These are phyloP conservation scores for Hydrangea macrophylla DNA, from an alignment of 148 eudicot genomes.

Conservation along the genomic window DNA sequence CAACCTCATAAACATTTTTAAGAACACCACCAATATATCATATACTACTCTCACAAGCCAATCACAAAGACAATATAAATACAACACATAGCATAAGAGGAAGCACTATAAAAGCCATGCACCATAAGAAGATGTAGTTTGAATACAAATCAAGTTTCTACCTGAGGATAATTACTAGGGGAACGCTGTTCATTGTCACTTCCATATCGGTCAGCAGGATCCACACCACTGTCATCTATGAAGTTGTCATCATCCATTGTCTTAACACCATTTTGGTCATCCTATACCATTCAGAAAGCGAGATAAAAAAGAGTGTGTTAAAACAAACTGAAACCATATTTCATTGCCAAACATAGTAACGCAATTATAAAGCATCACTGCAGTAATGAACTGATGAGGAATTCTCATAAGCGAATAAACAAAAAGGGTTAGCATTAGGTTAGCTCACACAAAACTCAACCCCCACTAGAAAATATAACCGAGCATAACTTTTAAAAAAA, in stretches of 20 bases:
- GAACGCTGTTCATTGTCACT: constrained; percentile 71
- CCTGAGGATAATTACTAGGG: constrained; percentile 84
- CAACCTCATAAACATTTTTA: too few relatives aligned
- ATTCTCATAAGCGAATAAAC: too few relatives aligned
- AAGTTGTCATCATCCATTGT: constrained; percentile 86
- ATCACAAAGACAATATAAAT: background rate
- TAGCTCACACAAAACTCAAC: too few relatives aligned
- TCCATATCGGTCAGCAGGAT: constrained; percentile 70
- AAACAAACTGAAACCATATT: background rate
- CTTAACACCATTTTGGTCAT: constrained; percentile 68
- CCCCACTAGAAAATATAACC: too few relatives aligned
- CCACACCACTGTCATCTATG: constrained; percentile 85
- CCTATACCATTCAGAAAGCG: constrained; percentile 37
- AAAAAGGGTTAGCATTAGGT: too few relatives aligned
- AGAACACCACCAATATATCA: too few relatives aligned
- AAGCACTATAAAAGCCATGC: background rate
- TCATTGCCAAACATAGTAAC: background rate
- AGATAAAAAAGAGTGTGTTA: background rate
- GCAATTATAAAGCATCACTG: background rate
- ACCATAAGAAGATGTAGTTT: background rate
- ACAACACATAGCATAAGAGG: background rate
- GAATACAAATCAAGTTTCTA: constrained; percentile 6
- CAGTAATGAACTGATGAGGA: too few relatives aligned
- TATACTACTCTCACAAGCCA: background rate
- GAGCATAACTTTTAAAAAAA: too few relatives aligned